phyloP scores from a whole-genome alignment of 2,329 filamentous ascomycete species.

The Arthrobotrys pseudoclavata region DNA sequence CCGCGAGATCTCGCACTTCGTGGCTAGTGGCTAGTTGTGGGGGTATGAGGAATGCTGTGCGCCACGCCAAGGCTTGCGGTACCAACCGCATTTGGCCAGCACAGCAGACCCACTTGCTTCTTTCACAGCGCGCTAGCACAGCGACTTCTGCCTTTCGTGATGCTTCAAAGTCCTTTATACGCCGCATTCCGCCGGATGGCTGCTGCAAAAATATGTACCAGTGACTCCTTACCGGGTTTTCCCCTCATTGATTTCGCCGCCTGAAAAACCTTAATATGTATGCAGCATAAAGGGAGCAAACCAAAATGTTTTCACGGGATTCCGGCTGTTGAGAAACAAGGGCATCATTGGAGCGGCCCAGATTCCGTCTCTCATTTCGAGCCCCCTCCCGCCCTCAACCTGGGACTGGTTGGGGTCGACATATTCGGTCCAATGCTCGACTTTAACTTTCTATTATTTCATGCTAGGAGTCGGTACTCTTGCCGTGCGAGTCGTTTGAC shows the following conservation, averaged over 20 bases:
- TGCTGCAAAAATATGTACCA: slow-evolving; percentile 35
- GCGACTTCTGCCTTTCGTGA: slow-evolving; percentile 15
- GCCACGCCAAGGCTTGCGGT: slow-evolving; percentile 52
- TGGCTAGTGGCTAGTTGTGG: slow-evolving; percentile 39
- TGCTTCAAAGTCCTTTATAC: slow-evolving; percentile 42
- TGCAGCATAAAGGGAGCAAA: slow-evolving; percentile 43
- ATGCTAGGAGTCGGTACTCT: slow-evolving; percentile 25
- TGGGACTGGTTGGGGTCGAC: slow-evolving; percentile 40
- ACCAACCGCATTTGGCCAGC: slow-evolving; percentile 56
- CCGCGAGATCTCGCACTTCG: slow-evolving; percentile 38
- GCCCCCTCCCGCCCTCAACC: slow-evolving; percentile 17
- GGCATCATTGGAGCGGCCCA: slow-evolving; percentile 25
- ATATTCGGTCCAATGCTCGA: slow-evolving; percentile 35
- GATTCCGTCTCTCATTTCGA: slow-evolving; percentile 27
- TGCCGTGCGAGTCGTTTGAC: slow-evolving; percentile 58
- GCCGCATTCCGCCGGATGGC: slow-evolving; percentile 44
- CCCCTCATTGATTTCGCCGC: slow-evolving; percentile 28
- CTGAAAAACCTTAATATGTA: slow-evolving; percentile 17
- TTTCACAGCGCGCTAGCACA: slow-evolving; percentile 41
- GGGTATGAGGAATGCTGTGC: slow-evolving; percentile 29
- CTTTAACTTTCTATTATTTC: slow-evolving; percentile 22
- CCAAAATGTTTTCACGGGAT: slow-evolving; percentile 23
- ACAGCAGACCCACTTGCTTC: slow-evolving; percentile 48
- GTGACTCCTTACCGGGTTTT: slow-evolving; percentile 20
- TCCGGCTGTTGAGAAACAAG: slow-evolving; percentile 32